These are phyloP conservation scores for Nakaseomyces nivariensis DNA, from an alignment of 1,139 yeast genomes.

Conservation along the genomic window DNA sequence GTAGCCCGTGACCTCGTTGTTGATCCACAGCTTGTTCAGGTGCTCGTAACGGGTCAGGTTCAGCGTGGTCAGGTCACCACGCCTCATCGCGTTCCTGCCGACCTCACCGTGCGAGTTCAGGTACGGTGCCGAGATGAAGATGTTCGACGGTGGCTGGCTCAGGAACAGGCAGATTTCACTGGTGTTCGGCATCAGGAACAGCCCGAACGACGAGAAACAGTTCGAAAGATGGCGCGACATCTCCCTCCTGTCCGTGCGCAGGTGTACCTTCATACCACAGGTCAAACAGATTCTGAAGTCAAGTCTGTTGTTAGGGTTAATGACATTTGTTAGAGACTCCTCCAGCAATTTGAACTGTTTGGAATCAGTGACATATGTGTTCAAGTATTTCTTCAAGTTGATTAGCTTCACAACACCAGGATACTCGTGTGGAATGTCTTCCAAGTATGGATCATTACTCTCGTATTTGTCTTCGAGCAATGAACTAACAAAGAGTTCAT, in stretches of 20 bases:
- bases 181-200: slow-evolving; percentile 38
- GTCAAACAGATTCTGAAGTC: slow-evolving; percentile 35
- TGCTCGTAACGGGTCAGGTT: slow-evolving; percentile 43
- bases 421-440: slow-evolving; percentile 35
- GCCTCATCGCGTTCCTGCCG: slow-evolving; percentile 42
- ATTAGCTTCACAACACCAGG: slow-evolving; percentile 60
- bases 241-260: slow-evolving; percentile 23
- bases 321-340: slow-evolving; percentile 18
- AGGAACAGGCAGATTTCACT: slow-evolving; percentile 34
- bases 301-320: slow-evolving; percentile 28
- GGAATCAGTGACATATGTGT: slow-evolving; percentile 53
- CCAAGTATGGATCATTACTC: slow-evolving; percentile 11
- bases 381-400: slow-evolving; percentile 56
- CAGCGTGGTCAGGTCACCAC: slow-evolving; percentile 46
- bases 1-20: slow-evolving; percentile 40
- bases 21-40: slow-evolving; percentile 51
- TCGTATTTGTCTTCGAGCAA: slow-evolving; percentile 7
- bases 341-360: slow-evolving; percentile 21
- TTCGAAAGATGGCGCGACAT: slow-evolving; percentile 31
- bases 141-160: slow-evolving; percentile 30
- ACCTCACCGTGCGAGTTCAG: slow-evolving; percentile 66
- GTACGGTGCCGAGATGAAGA: slow-evolving; percentile 50
- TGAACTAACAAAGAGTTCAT: slow-evolving; percentile 10
- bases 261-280: slow-evolving; percentile 35
- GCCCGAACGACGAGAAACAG: slow-evolving; percentile 32